Conservation (phyloP, 129 eudicot genomes). For the carrot (Daucus carota) region DNA sequence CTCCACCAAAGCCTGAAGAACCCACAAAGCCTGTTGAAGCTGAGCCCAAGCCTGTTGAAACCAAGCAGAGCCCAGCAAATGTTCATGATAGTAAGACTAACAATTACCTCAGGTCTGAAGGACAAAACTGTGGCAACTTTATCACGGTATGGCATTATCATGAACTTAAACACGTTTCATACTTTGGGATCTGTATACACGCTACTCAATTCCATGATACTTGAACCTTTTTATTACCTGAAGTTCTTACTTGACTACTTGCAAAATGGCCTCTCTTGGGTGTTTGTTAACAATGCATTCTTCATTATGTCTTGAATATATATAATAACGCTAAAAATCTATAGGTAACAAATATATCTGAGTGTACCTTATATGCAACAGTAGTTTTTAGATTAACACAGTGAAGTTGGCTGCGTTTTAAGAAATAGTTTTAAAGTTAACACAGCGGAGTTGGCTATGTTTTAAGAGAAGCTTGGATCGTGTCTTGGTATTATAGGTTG, state of each 20-base stretch:
- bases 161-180: neutral
- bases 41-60: slow-evolving; percentile 27
- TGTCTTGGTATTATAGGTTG: neutral
- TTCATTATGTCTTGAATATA: neutral
- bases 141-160: slow-evolving; percentile 41
- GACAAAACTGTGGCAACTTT: slow-evolving; percentile 79
- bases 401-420: neutral
- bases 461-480: neutral
- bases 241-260: neutral
- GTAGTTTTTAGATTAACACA: neutral
- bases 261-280: neutral
- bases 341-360: neutral
- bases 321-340: neutral
- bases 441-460: neutral
- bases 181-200: neutral
- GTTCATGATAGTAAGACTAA: slow-evolving; percentile 32
- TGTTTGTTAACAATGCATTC: neutral
- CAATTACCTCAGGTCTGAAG: slow-evolving; percentile 65
- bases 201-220: neutral
- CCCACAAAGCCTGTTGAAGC: slow-evolving; percentile 18
- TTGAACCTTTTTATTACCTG: neutral
- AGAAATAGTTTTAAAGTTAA: neutral
- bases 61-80: slow-evolving; percentile 28
- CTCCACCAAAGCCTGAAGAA: slow-evolving; percentile 30
- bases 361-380: neutral